These are phyloP conservation scores for Xylaria nigripes DNA, from an alignment of 495 filamentous ascomycete genomes.

Conservation along the genomic window DNA sequence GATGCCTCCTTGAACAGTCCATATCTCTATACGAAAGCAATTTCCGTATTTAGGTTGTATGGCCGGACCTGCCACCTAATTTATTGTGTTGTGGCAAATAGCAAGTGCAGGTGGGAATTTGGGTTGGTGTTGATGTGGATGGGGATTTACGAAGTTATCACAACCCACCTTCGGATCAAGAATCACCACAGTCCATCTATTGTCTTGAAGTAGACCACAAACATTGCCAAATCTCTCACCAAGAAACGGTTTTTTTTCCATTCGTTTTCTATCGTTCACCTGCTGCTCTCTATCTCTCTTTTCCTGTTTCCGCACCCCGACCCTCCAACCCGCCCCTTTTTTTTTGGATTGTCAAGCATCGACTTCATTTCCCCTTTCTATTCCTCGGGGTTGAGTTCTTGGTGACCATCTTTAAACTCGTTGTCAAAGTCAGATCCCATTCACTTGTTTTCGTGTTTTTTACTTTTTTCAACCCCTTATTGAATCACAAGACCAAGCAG, in stretches of 20 bases:
- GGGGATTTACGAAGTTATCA: no score
- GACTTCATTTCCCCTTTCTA: slow-evolving; percentile 19
- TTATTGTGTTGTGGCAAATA: no score
- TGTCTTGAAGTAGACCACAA: slow-evolving; percentile 8
- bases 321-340: neutral
- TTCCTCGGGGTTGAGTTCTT: slow-evolving; percentile 25
- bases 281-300: neutral
- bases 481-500: slow-evolving; percentile 18
- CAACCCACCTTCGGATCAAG: no score
- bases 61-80: no score
- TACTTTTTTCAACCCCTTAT: slow-evolving; percentile 16
- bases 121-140: no score
- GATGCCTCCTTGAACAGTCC: no score
- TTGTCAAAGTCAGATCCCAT: slow-evolving; percentile 1
- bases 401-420: slow-evolving; percentile 23
- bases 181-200: no score
- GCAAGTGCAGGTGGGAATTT: no score
- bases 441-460: slow-evolving; percentile 24
- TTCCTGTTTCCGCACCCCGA: neutral
- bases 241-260: neutral
- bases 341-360: slow-evolving; percentile 26
- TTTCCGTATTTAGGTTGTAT: no score
- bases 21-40: no score
- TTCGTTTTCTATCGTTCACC: neutral
- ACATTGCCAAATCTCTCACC: slow-evolving; percentile 6